Base-by-base conservation (phyloP, 192 early-diverging fungal genomes). In the Geranomyces variabilis region DNA sequence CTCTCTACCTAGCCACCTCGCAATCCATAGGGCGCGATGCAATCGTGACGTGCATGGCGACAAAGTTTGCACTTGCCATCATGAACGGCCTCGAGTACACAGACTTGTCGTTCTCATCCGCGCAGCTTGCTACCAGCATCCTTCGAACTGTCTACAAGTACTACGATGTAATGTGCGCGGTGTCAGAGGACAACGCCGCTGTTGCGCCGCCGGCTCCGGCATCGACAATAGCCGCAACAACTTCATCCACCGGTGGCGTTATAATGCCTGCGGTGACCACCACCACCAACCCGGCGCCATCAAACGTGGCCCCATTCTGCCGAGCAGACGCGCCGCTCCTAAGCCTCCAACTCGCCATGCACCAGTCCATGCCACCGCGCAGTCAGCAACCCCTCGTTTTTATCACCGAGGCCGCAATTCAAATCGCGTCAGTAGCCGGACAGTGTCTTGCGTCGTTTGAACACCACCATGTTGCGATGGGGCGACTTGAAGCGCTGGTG, bases 371-470 rank as follows among this genome's bases (percentile, higher is more conserved):
- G 49, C 31, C 28, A 1, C 14, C 49, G 30, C 43, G 48, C 7
- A 6, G 29, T 30, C 29, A 8, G 22, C 28, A 60, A 8, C 22
- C 58, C 8, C 31, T 60, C 5, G 58, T 34, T 8, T 64, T 64
- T 36, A 64, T 43, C 44, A 70, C 68, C 21, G 41, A 59, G 58
- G 55, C 43, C 13, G 48, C 51, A 30, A 60, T 70, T 28, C 68
- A 70, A 9, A 51, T 70, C 31, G n/a, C n/a, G 6, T 24, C 31
- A 5, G 44, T 60, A 8, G 15, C 26, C n/a, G 36, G 17, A 19
- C 68, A 70, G 30, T 59, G 68, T 24, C 43, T 41, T 21, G 30
- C 68, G 0, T 22, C 68, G 21, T 70, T 70, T 61, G 68, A 70
- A 36, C 57, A 60, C 7, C 57, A 29, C 12, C 51, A 70, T 17